phyloP scores from a whole-genome alignment of 202 grass and related monocot species.

The Schoenoplectus triqueter region DNA sequence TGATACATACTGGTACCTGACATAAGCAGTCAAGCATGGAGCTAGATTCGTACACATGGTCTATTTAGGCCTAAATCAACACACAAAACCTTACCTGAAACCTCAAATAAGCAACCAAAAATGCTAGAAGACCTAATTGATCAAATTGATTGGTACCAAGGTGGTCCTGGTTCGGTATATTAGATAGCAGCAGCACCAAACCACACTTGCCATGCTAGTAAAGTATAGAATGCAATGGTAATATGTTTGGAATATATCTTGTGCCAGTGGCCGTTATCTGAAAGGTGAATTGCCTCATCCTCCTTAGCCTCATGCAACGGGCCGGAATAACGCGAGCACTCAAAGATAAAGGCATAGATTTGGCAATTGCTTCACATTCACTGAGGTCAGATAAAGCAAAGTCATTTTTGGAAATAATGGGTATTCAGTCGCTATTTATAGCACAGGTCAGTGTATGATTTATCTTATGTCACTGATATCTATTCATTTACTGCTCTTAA shows the following conservation, averaged over 20 bases:
- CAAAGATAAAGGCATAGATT: constrained; percentile 34
- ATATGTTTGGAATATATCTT: background rate
- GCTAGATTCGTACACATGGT: background rate
- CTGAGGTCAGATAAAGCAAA: constrained; percentile 4
- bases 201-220: background rate
- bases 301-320: constrained; percentile 30
- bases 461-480: background rate
- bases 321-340: constrained; percentile 26
- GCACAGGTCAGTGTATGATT: constrained; percentile 20
- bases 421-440: constrained; percentile 22
- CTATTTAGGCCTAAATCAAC: background rate
- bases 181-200: background rate
- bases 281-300: constrained; percentile 30
- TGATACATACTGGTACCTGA: background rate
- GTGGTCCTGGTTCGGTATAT: background rate
- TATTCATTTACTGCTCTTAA: background rate
- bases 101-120: background rate
- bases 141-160: constrained; percentile 18
- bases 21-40: background rate
- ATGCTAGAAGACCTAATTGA: background rate
- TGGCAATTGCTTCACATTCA: constrained; percentile 38
- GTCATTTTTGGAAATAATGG: constrained; percentile 34
- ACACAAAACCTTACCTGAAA: background rate
- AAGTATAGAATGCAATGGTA: background rate
- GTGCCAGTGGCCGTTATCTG: constrained; percentile 17